Evolutionary conservation across 768 basidiomycete genomes (phyloP).

Genomic region (Pholiota conissans): DNA sequence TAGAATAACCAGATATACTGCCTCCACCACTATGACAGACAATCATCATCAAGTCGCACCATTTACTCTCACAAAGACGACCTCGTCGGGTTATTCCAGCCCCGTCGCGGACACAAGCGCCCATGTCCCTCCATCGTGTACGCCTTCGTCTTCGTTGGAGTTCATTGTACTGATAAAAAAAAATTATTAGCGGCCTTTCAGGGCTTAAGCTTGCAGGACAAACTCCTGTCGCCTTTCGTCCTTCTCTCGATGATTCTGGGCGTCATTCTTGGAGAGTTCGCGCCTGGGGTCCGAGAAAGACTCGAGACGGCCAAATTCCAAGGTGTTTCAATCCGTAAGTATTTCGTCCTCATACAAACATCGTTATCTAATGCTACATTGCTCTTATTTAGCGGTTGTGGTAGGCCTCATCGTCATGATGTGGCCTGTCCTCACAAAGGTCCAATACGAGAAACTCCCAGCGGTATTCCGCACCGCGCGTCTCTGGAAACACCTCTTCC

Average conservation of each 20-base stretch:
- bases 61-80: no score
- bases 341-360: not conserved
- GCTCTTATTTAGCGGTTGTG: slow-evolving; percentile 57
- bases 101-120: no score
- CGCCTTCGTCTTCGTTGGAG: no score
- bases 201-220: slow-evolving; percentile 52
- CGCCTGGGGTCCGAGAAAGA: slow-evolving; percentile 54
- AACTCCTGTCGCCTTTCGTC: slow-evolving; percentile 66
- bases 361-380: no score
- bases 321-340: slow-evolving; percentile 79
- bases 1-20: no score
- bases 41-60: no score
- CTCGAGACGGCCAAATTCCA: slow-evolving; percentile 63
- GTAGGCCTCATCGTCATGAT: slow-evolving; percentile 85
- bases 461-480: slow-evolving; percentile 47
- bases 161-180: no score
- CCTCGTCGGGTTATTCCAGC: no score
- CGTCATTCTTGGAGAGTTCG: slow-evolving; percentile 72
- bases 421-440: slow-evolving; percentile 80
- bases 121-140: not conserved
- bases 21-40: no score
- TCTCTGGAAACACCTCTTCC: slow-evolving; percentile 66
- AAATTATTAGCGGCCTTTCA: slow-evolving; percentile 39
- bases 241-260: slow-evolving; percentile 75
- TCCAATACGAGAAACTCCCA: slow-evolving; percentile 74